Percentiles rank a stretch among this genome's conserved stretches.
These are phyloP conservation scores for Phylloporus sp. DNA, from an alignment of 768 basidiomycete species.

Conservation along the genomic window DNA sequence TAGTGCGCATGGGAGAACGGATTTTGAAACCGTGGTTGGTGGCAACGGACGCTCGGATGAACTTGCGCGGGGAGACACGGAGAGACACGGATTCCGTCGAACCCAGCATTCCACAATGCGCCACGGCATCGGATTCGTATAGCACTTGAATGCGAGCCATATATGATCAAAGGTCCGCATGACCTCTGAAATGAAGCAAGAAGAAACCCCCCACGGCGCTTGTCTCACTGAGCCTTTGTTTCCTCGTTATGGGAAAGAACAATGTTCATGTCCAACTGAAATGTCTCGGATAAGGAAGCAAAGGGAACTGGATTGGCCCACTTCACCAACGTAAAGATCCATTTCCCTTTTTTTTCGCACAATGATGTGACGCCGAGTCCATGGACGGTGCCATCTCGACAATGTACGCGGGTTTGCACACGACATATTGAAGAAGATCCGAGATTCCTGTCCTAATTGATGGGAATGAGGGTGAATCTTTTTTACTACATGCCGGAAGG, in stretches of 20 bases:
- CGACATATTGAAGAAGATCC: constrained; percentile 19
- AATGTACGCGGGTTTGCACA: neutral
- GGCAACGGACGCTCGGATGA: constrained; percentile 17
- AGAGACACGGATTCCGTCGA: constrained; percentile 6
- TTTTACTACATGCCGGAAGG: neutral
- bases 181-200: constrained; percentile 7
- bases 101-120: constrained; percentile 7
- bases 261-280: constrained; percentile 22
- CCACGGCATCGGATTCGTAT: constrained; percentile 15
- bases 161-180: constrained; percentile 14
- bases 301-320: constrained; percentile 6
- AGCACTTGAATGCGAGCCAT: constrained; percentile 14
- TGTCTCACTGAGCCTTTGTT: constrained; percentile 30
- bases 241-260: constrained; percentile 29
- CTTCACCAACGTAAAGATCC: constrained; percentile 22
- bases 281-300: constrained; percentile 20
- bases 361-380: no score
- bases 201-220: constrained; percentile 1
- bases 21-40: constrained; percentile 23
- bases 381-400: constrained; percentile 9
- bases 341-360: constrained; percentile 16
- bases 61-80: constrained; percentile 10
- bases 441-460: constrained; percentile 22
- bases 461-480: constrained; percentile 6
- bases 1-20: constrained; percentile 4